Evolutionary conservation across 495 filamentous ascomycete genomes (phyloP), one percentile per base, ranked within the genome.

Genomic region (Aspergillus incahuasiensis): DNA sequence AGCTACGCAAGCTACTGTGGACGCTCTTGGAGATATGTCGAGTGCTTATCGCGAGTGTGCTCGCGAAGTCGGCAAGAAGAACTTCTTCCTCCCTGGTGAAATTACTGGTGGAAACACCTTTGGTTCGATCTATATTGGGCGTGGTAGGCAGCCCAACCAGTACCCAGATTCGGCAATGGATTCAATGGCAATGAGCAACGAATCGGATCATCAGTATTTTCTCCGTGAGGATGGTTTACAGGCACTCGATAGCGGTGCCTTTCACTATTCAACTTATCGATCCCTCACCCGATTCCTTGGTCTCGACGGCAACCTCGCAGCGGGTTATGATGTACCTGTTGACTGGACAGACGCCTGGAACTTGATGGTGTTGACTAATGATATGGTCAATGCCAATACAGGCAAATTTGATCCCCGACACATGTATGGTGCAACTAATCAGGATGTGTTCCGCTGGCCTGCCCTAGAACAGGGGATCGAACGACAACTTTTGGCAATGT

Each of bases 401-500:
- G 84, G 82, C 44, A 70, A 78, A 52, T 87, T 87, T 53, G 86
- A 89, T 60, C 86, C 86, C 5, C 76, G 86, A 13, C 86, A 90
- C 61, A 80, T 89, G 75, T 89, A 81, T 47, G 86, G 86, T 24
- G 76, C 75, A 2, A 85, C 83, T 6, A 89, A 89, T 60, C 86
- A 90, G 67, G 86, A 90, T 62, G 84, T 90, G 5, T 87, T 90
- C 65, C 79, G 86, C 8, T 90, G 86, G 86, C 86, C 86, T 7
- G 75, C 82, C 3, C 74, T 90, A 45, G 69, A 76, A n/a, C 73
- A 79, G 50, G 86, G 86, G 6, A 79, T 81, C 0, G 77, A 87
- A 62, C 78, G 83, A 48, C 76, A 80, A 65, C 68, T 88, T 4
- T 69, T 90, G 0, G 86, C 72, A 8, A 65, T 79, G 1, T 89